A percentile compares a stretch with the other conserved stretches of the same genome.
Evolutionary conservation across 148 eudicot genomes (phyloP).

Genomic region (Beta vulgaris): DNA sequence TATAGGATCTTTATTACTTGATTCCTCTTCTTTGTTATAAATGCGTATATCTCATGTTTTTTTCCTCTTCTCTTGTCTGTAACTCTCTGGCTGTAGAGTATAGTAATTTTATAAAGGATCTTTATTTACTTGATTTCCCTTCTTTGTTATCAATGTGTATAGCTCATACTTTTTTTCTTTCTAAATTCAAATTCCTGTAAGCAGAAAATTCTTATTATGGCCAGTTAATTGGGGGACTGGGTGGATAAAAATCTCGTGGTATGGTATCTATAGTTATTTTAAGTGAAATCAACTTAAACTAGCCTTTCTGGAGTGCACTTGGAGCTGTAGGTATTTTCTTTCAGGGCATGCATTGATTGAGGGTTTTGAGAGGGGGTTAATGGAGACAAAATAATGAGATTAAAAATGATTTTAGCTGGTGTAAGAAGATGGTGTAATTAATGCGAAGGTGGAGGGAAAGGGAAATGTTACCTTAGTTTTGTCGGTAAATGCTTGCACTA

Average conservation of each 20-base stretch:
- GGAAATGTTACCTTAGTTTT: no score
- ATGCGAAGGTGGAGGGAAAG: no score
- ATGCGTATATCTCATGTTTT: background rate
- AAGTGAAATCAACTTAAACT: background rate
- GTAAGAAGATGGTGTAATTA: no score
- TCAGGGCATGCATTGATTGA: no score
- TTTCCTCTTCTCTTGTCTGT: no score
- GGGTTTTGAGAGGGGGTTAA: no score
- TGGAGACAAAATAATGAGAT: no score
- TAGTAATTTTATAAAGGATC: no score
- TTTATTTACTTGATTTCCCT: background rate
- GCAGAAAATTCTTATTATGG: background rate
- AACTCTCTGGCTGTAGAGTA: no score
- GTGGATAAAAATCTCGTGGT: background rate
- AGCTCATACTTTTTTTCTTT: background rate
- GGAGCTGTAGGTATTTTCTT: background rate
- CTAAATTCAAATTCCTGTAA: background rate
- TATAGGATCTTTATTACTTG: background rate
- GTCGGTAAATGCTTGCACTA: no score
- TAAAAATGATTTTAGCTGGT: no score
- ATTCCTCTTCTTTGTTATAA: background rate
- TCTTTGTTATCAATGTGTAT: background rate
- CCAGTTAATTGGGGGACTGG: background rate
- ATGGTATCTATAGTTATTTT: background rate
- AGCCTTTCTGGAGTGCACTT: background rate